Evolutionary conservation across 2,329 filamentous ascomycete genomes (phyloP), one percentile per base, ranked within the genome.

Genomic region (Clarireedia hainanense): DNA sequence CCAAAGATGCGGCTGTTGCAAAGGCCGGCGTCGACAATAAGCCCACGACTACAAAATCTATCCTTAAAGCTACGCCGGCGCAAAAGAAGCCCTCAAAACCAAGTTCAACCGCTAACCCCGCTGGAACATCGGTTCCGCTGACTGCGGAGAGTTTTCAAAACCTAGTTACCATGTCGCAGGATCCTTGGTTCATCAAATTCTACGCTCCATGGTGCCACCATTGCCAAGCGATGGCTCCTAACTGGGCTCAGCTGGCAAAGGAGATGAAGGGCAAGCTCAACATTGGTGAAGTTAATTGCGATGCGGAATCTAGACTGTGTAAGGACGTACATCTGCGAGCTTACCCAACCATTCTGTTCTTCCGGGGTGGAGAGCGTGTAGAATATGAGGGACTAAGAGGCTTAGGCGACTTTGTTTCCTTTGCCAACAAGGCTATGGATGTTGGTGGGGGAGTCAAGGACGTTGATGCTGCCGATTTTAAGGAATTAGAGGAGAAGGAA

Each of bases 151-250:
- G 78, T 60, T 99, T 99, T 75, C 86, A 95, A 69, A 84, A 81
- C 57, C 76, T 86, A 39, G 91, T 99, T 47, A 95, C 90, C 3
- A 88, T 85, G 69, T 91, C 90, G 0, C 83, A 88, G 61, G 91
- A 97, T 60, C 86, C 91, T 5, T 99, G 94, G 94, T 96, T 99
- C 68, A 84, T 99, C 77, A 99, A 99, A 72, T 97, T 99, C 70
- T 97, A 96, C 70, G 91, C 90, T 17, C 95, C 94, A 5, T 97
- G 92, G 94, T 99, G 94, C 71, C 84, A 85, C 64, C 94, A 99
- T 73, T 99, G 95, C 72, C 89, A 96, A 73, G 89, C 89, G 39
- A 84, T 99, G 79, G 89, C 88, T 37, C 88, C 94, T 2, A 91
- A 84, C 61, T 99, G 94, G 94, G 77, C 84, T 59, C 88, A 92